Percentiles rank a stretch among this genome's conserved stretches.
phyloP scores from a whole-genome alignment of 1,284 basidiomycete genomes.

The Cryptococcus sp. region DNA sequence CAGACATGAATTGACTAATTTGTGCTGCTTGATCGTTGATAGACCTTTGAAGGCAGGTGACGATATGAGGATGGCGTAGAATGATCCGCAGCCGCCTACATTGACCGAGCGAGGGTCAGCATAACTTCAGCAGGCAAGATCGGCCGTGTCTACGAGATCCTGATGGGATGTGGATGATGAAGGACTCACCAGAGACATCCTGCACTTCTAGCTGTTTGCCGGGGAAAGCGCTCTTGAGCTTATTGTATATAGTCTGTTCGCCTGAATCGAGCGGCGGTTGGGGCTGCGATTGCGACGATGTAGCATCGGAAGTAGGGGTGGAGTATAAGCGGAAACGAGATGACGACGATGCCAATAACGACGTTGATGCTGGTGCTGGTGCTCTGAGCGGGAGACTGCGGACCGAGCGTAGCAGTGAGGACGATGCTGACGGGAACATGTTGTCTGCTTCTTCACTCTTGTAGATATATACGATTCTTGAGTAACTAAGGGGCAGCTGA shows the following conservation, averaged over 20 bases:
- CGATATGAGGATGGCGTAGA: constrained; percentile 90
- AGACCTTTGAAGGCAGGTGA: constrained; percentile 83
- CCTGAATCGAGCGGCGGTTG: constrained; percentile 57
- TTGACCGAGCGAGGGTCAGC: not conserved
- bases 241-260: constrained; percentile 69
- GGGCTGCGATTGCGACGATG: not conserved
- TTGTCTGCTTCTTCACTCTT: not conserved
- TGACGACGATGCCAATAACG: not conserved
- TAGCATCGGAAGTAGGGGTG: constrained; percentile 3
- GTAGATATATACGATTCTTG: not conserved
- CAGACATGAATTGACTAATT: constrained; percentile 80
- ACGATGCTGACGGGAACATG: not conserved
- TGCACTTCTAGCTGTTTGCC: constrained; percentile 77
- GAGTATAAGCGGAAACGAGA: constrained; percentile 1
- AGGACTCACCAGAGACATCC: constrained; percentile 78
- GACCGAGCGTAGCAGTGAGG: not conserved
- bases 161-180: not conserved
- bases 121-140: constrained; percentile 1
- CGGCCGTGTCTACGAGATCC: not conserved
- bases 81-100: constrained; percentile 89
- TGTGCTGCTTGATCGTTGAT: constrained; percentile 88
- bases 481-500: not conserved
- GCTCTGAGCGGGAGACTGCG: not conserved
- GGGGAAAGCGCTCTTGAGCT: constrained; percentile 70
- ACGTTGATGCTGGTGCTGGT: not conserved